phyloP scores from a whole-genome alignment of 2,329 filamentous ascomycete species.

The Aspergillus ochraceus region DNA sequence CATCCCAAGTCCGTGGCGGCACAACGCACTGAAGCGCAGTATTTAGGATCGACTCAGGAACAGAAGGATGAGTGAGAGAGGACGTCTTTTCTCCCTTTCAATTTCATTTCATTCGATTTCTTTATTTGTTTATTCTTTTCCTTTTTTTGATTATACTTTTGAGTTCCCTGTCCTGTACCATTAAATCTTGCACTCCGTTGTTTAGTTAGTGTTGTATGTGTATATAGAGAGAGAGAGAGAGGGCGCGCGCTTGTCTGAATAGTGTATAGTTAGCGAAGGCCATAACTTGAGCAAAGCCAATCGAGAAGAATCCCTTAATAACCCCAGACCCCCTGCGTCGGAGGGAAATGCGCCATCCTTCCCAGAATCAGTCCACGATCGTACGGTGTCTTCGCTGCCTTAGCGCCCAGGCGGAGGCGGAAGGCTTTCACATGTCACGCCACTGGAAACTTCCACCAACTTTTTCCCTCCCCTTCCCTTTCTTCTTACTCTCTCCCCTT shows the following conservation, averaged over 20 bases:
- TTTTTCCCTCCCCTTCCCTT: constrained; percentile 17
- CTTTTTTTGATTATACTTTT: background rate
- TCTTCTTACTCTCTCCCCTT: background rate
- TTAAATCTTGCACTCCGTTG: background rate
- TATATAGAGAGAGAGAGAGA: background rate
- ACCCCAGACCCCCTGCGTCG: background rate
- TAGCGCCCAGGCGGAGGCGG: constrained; percentile 10
- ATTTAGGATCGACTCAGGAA: background rate
- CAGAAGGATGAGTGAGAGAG: background rate
- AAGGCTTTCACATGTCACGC: constrained; percentile 35
- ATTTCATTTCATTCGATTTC: background rate
- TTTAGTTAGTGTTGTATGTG: background rate
- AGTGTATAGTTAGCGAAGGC: background rate
- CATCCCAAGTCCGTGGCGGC: constrained; percentile 13
- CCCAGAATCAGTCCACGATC: background rate
- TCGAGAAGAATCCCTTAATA: too few relatives aligned
- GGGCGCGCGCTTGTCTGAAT: background rate
- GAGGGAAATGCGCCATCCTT: background rate
- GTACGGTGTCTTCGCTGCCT: constrained; percentile 10
- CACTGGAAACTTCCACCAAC: constrained; percentile 16
- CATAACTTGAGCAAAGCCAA: background rate
- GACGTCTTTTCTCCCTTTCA: background rate
- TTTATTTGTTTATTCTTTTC: background rate
- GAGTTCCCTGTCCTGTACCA: background rate
- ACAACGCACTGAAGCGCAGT: constrained; percentile 18